Evolutionary conservation across 1,284 basidiomycete genomes (phyloP), one percentile per base, ranked within the genome.

Genomic region (Cryptococcus wingfieldii): DNA sequence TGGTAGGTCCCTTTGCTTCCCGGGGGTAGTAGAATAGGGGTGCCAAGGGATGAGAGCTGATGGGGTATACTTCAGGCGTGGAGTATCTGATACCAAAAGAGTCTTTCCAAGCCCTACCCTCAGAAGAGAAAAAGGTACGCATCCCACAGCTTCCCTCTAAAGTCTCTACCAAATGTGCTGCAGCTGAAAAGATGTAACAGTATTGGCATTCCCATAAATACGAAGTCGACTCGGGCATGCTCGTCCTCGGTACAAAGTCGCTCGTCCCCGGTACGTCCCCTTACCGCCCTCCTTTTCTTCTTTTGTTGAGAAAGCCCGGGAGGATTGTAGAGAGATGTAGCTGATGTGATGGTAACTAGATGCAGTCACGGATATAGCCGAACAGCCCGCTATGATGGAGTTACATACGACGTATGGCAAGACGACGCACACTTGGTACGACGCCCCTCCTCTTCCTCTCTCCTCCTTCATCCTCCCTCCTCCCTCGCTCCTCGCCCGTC

Each of bases 391-490:
- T 0, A 82, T 83, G 80, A 69, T 78, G 4, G 77, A 80, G 55
- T 68, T 82, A 3, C 80, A 83, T 56, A 72, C 75, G 52, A 81
- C 80, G 1, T 83, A 82, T 58, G 82, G 81, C 49, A 83, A 83
- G 74, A 79, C 79, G 1, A 79, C 81, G 25, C 80, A 81, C 53
- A 81, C 80, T 8, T 81, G 81, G 80, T 74, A 67, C 18, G 71
- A 23, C 23, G 23, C 23, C 23, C 23, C 23, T 25, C 16, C 14
- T 19, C 14, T 8, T 9, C 16, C 37, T n/a, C 10, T 34, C 16
- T 16, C 25, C 45, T 49, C 28, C 50, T 41, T 19, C 19, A 1
- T 39, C 38, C 38, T 3, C 43, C 23, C 13, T 23, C 23, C 23
- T 23, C 23, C 23, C 23, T 23, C 2, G 23, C 23, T 16, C 23